Percentiles rank a stretch among this genome's conserved stretches.
Conservation (phyloP, 139 green algal genomes). For the Nannochloris sp. region DNA sequence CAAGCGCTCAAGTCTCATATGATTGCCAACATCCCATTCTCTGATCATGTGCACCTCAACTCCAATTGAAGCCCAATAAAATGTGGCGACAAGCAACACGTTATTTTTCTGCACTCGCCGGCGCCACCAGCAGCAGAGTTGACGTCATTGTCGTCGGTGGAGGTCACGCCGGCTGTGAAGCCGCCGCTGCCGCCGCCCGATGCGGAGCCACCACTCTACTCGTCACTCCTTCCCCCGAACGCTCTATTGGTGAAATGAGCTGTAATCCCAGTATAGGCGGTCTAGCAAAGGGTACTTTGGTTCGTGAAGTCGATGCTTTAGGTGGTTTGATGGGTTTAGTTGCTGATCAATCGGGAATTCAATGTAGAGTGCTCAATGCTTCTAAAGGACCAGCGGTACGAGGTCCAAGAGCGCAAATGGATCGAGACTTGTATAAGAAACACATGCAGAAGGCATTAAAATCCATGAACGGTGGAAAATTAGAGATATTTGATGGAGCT, state of each 20-base stretch:
- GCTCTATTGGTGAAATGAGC: slow-evolving; percentile 48
- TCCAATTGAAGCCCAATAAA: too few relatives aligned
- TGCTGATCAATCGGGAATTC: slow-evolving; percentile 46
- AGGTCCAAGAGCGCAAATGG: slow-evolving; percentile 53
- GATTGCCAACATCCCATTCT: too few relatives aligned
- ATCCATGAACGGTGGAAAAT: neutral
- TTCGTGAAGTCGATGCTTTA: slow-evolving; percentile 52
- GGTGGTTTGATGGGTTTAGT: slow-evolving; percentile 45
- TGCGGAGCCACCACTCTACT: slow-evolving; percentile 39
- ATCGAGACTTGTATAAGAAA: slow-evolving; percentile 47
- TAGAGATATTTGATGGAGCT: slow-evolving; percentile 38
- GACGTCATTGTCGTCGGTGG: slow-evolving; percentile 31
- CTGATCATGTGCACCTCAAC: too few relatives aligned
- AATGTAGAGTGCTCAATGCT: slow-evolving; percentile 53
- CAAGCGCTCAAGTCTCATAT: too few relatives aligned
- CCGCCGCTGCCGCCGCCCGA: slow-evolving; percentile 39
- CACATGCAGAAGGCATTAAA: slow-evolving; percentile 32
- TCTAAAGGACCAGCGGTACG: slow-evolving; percentile 48
- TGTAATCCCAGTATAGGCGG: slow-evolving; percentile 60
- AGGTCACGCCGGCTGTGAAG: slow-evolving; percentile 42
- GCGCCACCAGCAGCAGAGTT: neutral
- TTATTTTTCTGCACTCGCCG: neutral
- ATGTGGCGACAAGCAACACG: neutral
- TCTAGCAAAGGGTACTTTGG: slow-evolving; percentile 51
- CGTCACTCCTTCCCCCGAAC: slow-evolving; percentile 31